Base-by-base conservation (phyloP, 306 rosid species). In the Hippophae gyantsensis region DNA sequence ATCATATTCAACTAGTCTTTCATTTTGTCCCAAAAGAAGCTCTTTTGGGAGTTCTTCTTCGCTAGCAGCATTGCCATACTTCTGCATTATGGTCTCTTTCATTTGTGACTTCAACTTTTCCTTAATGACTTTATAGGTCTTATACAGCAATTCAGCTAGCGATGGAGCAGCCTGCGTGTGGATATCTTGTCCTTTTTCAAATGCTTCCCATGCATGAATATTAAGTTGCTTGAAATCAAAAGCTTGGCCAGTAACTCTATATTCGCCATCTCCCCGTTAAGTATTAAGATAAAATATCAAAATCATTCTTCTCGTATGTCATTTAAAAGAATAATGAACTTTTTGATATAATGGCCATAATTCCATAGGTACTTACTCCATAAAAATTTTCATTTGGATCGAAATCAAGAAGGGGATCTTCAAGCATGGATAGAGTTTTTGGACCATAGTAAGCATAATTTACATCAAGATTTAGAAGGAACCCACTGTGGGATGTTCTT, bases 151-250 rank as follows among this genome's bases (percentile, higher is more conserved):
- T 64, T 82, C 87, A 47, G 85, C 89, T 76, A 81, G 84, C 13
- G 86, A 84, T 26, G 84, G 90, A 73, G 86, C 90, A 41, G 81
- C 81, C 61, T 81, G 84, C 79, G 69, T 58, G 63, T 78, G 82
- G 18, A 84, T 75, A 65, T 84, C 86, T 69, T 84, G 84, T 27
- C 88, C 82, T 42, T 85, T 85, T 44, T 85, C 82, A 79, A 72
- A 85, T 42, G 85, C 78, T 45, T 81, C 80, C 92, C 83, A 74
- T 56, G 83, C 87, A 77, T 74, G 85, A 46, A 79, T 42, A 59
- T 77, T 79, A 5, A 85, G 78, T 40, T 79, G 71, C 75, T 79
- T 77, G 64, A 85, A 85, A 60, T 81, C 84, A 68, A 82, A 50
- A 9, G 86, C 84, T 75, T 79, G 82, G 26, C 86, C 88, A 48